These are phyloP conservation scores for Platanthera guangdongensis DNA, from an alignment of 106 monocot genomes.

Conservation along the genomic window DNA sequence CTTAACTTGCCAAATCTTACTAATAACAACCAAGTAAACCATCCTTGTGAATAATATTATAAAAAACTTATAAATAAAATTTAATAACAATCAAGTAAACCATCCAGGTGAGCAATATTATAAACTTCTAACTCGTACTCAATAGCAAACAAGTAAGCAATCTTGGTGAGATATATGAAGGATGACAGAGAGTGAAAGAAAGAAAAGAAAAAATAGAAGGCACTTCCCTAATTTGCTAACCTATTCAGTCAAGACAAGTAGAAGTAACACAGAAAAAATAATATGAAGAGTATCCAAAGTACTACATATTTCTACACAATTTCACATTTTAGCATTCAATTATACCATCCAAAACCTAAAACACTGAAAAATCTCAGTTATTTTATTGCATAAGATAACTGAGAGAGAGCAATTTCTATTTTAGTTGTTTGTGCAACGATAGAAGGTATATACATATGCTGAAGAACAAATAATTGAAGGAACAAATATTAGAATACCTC, in stretches of 20 bases:
- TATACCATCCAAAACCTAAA: not conserved
- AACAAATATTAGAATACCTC: too few relatives aligned
- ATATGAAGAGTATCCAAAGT: not conserved
- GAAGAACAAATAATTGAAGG: too few relatives aligned
- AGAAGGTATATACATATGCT: too few relatives aligned
- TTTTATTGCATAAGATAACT: not conserved
- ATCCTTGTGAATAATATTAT: not conserved
- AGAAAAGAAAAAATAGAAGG: not conserved
- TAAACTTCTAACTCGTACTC: too few relatives aligned
- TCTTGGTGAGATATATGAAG: not conserved
- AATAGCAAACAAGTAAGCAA: too few relatives aligned
- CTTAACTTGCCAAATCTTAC: not conserved
- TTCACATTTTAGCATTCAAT: not conserved
- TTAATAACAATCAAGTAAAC: too few relatives aligned
- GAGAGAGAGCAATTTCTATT: too few relatives aligned
- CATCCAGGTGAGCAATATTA: too few relatives aligned
- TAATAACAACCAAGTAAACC: not conserved
- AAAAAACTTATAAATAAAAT: too few relatives aligned
- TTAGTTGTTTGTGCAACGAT: too few relatives aligned
- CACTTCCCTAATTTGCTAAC: too few relatives aligned
- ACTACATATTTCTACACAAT: not conserved
- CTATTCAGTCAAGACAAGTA: not conserved
- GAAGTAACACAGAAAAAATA: not conserved
- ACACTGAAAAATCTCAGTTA: not conserved
- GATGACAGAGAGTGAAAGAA: not conserved